Evolutionary conservation across 768 basidiomycete genomes (phyloP), one percentile per base, ranked within the genome.

Genomic region (Gyrodon lividus): DNA sequence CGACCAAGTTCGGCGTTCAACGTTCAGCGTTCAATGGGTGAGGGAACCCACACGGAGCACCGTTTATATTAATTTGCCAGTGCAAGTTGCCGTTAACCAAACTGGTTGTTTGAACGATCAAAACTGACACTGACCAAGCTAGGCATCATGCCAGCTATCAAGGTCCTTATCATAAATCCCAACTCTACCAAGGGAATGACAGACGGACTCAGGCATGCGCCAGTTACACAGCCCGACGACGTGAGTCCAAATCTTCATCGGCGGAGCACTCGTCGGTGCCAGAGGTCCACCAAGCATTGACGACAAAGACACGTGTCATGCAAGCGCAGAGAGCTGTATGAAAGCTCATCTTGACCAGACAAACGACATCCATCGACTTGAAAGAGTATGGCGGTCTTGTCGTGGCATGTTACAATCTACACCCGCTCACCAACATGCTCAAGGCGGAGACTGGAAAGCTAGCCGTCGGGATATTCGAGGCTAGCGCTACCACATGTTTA

Each of bases 381-480:
- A 52, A 28, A 7, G 23, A 40, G 3, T 55, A 24, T 39, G 35
- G 42, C 35, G 42, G 51, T 34, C 52, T 51, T 46, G 41, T 48
- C 35, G 46, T 55, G 22, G 54, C 50, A n/a, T 44, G 37, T 28
- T 49, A 45, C 38, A 48, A 23, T 30, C 44, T 55, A 17, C 50
- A 48, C 31, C 19, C 38, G 22, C 55, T 52, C 43, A 26, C 52
- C 17, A 40, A 45, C 22, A 41, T 40, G 43, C 50, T 56, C 33
- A 56, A 40, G 34, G 31, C 19, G 23, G 24, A 34, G 43, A 46
- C 37, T 8, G 42, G 17, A 6, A 51, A 52, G 24, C 67, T 65
- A 2, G 67, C 69, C 7, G 52, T 72, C 13, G 69, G 67, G 35
- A 72, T 74, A 46, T 68, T 74, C 57, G 69, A 74, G 49, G 68